Conservation (phyloP, 2,329 filamentous ascomycete species). For the Cladophialophora carrionii region DNA sequence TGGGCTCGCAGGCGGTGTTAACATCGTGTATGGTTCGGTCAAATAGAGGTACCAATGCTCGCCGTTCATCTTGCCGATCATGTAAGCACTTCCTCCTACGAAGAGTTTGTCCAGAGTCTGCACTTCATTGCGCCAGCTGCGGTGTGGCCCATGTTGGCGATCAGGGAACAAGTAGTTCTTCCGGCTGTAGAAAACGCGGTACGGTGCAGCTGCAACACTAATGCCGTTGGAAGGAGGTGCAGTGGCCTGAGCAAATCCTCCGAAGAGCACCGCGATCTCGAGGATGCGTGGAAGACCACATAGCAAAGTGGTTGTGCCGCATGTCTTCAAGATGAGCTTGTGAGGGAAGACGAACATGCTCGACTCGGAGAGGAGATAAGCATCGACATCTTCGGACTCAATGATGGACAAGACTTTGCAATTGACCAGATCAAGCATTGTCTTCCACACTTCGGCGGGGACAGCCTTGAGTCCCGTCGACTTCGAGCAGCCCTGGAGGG, state of each 20-base stretch:
- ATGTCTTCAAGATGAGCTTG: constrained; percentile 98
- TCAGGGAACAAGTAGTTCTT: constrained; percentile 98
- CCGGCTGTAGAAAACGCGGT: constrained; percentile 96
- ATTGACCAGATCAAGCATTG: constrained; percentile 96
- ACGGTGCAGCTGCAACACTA: constrained; percentile 78
- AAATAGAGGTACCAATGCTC: constrained; percentile 99
- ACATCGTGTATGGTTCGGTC: constrained; percentile 76
- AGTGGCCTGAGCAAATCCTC: constrained; percentile 84
- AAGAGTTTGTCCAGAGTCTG: constrained; percentile 91
- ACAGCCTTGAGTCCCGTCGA: constrained; percentile 85
- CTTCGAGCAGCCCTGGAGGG: constrained; percentile 70
- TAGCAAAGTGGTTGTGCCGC: constrained; percentile 91
- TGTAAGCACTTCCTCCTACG: constrained; percentile 90
- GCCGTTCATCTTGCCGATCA: constrained; percentile 99
- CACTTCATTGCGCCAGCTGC: constrained; percentile 97
- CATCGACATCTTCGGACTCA: constrained; percentile 90
- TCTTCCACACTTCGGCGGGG: constrained; percentile 82
- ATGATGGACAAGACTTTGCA: constrained; percentile 97
- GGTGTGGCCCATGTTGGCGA: constrained; percentile 89
- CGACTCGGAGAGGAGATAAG: constrained; percentile 95
- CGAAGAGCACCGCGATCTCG: constrained; percentile 83
- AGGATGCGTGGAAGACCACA: constrained; percentile 87
- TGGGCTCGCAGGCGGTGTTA: constrained; percentile 83
- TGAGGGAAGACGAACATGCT: constrained; percentile 99
- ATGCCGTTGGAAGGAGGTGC: constrained; percentile 68